These are phyloP conservation scores for Xylaria sp. DNA, from an alignment of 2,329 filamentous ascomycete genomes.

Conservation along the genomic window DNA sequence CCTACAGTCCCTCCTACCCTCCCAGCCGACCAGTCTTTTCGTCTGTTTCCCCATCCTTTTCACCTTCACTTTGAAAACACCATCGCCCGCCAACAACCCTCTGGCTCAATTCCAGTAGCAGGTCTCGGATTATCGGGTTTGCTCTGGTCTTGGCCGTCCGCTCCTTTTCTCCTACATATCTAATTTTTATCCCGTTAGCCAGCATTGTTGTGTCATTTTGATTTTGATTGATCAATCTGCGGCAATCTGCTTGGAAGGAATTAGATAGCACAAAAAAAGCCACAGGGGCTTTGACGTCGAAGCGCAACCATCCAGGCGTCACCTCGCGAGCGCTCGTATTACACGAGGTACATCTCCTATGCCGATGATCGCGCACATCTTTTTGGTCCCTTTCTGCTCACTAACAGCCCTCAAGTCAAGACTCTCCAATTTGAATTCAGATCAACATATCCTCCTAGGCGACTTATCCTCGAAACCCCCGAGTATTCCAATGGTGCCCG, in stretches of 20 bases:
- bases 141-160: constrained; percentile 71
- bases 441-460: constrained; percentile 23
- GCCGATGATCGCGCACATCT: constrained; percentile 13
- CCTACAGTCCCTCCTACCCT: constrained; percentile 32
- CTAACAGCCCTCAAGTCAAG: not conserved
- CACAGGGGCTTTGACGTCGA: not conserved
- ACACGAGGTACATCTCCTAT: constrained; percentile 29
- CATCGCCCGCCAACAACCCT: constrained; percentile 46
- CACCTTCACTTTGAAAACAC: constrained; percentile 42
- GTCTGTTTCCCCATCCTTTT: constrained; percentile 42
- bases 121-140: constrained; percentile 58
- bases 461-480: constrained; percentile 22
- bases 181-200: constrained; percentile 43
- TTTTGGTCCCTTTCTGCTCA: not conserved
- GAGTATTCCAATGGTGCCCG: constrained; percentile 37
- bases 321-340: constrained; percentile 1
- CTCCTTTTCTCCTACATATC: constrained; percentile 57
- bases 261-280: constrained; percentile 31
- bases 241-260: constrained; percentile 40
- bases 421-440: constrained; percentile 33
- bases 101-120: constrained; percentile 69
- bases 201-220: constrained; percentile 42
- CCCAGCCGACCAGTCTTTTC: constrained; percentile 37
- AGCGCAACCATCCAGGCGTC: constrained; percentile 6
- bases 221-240: constrained; percentile 45